These are phyloP conservation scores for Infundibulicybe gibba DNA, from an alignment of 768 basidiomycete species.

Conservation along the genomic window DNA sequence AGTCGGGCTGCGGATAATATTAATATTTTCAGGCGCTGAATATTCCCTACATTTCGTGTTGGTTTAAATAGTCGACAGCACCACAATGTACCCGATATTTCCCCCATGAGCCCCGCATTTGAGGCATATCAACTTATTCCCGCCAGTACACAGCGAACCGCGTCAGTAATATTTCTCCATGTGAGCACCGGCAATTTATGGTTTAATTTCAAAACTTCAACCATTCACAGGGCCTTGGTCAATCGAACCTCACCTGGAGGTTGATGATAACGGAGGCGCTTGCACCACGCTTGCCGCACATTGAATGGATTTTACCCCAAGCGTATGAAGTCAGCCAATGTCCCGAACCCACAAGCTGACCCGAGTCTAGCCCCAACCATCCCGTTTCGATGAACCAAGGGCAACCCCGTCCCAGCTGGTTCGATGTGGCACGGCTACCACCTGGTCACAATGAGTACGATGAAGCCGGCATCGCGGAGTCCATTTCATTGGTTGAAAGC, in stretches of 20 bases:
- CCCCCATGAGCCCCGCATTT: not conserved
- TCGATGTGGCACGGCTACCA: conserved; percentile 33
- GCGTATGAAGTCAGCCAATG: conserved; percentile 23
- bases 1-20: conserved; percentile 7
- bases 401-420: conserved; percentile 34
- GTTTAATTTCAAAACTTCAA: not conserved
- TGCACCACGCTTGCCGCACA: conserved; percentile 28
- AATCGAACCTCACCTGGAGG: conserved; percentile 31
- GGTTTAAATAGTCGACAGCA: too few species aligned
- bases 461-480: conserved; percentile 25
- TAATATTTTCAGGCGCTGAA: conserved; percentile 5
- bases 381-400: conserved; percentile 25
- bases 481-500: conserved; percentile 29
- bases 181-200: conserved; percentile 29
- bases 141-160: conserved; percentile 41
- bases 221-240: conserved; percentile 32
- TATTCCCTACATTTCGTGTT: not conserved
- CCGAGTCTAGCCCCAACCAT: conserved; percentile 19
- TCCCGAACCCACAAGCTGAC: not conserved
- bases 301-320: conserved; percentile 42
- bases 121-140: not conserved
- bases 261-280: conserved; percentile 27
- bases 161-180: conserved; percentile 72
- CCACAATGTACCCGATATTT: too few species aligned
- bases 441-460: conserved; percentile 32